Base-by-base conservation (phyloP, 129 eudicot genomes). In the Tanacetum coccineum region DNA sequence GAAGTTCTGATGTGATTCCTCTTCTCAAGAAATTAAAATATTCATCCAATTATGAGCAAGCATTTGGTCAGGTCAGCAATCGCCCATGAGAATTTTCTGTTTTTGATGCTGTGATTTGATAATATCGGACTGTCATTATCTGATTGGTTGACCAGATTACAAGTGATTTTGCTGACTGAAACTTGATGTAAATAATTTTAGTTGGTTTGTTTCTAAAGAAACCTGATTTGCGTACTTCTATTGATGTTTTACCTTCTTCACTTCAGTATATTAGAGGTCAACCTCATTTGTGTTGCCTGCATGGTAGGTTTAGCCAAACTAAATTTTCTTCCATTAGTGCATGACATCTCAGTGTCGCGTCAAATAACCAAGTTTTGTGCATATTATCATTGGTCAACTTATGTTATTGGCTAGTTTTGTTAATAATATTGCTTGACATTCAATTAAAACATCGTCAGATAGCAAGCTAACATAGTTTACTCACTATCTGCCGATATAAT, bases 51-150 rank as follows among this genome's bases (percentile, higher is more conserved):
- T 86, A 71, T 54, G 61, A 74, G 49, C 75, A 85, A 62, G 96
- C 99, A 66, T 93, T 93, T 76, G 79, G 80, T 49, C 96, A 93
- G 96, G 99, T 93, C 45, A 72, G 80, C 46, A 50, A 52, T 69
- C 57, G 30, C 72, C 62, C 21, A 21, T 63, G 56, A 64, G 7
- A 50, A 15, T 15, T 57, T 19, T 22, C 58, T 48, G 11, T 30
- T 30, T 60, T 61, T 71, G 36, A 59, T 47, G 20, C 7, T 47
- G 42, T 71, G 60, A 22, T 32, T 32, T 62, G 70, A 72, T 49
- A 20, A 61, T 32, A 30, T 60, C 14, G 22, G 25, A 22, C 44
- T 51, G 50, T 36, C 13, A 62, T 51, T 13, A 46, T 39, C 51
- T 40, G 54, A 32, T 10, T 59, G 48, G 19, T 57, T 13, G 17